phyloP scores from a whole-genome alignment of 208 protist genomes.

The Sergeia podlipaevii region DNA sequence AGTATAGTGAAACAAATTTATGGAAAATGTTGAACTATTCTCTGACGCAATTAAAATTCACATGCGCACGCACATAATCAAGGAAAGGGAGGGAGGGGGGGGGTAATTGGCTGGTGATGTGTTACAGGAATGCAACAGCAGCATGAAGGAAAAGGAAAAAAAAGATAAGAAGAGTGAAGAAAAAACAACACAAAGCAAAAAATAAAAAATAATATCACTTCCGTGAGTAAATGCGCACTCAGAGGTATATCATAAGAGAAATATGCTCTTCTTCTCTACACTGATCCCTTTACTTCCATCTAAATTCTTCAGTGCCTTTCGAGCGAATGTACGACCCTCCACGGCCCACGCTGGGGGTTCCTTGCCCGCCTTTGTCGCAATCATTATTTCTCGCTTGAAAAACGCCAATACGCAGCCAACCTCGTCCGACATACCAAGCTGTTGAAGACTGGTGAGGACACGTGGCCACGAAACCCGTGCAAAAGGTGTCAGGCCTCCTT shows the following conservation, averaged over 20 bases:
- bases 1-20: too few relatives aligned
- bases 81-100: too few relatives aligned
- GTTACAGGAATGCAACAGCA: background rate
- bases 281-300: background rate
- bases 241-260: too few relatives aligned
- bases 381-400: constrained; percentile 36
- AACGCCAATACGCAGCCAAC: constrained; percentile 36
- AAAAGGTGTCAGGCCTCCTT: constrained; percentile 25
- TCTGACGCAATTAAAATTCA: too few relatives aligned
- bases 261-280: too few relatives aligned
- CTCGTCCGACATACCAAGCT: constrained; percentile 33
- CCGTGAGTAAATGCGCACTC: too few relatives aligned
- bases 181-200: background rate
- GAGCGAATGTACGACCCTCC: background rate
- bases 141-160: constrained; percentile 3
- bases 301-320: background rate
- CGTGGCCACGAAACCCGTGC: constrained; percentile 38
- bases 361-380: too few relatives aligned
- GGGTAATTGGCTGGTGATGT: too few relatives aligned
- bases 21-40: too few relatives aligned
- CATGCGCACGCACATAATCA: too few relatives aligned
- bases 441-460: constrained; percentile 39
- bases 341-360: background rate
- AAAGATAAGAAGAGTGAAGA: background rate
- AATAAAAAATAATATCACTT: background rate